A percentile compares a stretch with the other conserved stretches of the same genome.
Conservation (phyloP, 352 stramenopile genomes). For the Achlya hypogyna region DNA sequence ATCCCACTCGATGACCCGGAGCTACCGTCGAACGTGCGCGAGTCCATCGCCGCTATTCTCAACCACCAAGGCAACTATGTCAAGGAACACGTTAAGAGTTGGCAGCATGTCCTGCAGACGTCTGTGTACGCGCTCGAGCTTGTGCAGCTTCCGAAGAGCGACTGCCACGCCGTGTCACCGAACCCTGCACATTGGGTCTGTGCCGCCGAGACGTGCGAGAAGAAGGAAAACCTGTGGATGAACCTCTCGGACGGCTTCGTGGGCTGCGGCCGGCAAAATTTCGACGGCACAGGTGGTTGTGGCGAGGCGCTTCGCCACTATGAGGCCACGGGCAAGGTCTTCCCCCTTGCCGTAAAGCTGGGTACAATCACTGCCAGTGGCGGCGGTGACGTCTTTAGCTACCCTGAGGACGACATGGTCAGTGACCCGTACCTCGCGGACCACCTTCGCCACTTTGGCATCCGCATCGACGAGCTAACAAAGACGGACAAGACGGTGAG, state of each 20-base stretch:
- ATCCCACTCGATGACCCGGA: conserved; percentile 27
- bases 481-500: conserved; percentile 99
- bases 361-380: conserved; percentile 93
- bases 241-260: conserved; percentile 93
- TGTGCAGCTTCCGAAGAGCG: conserved; percentile 37
- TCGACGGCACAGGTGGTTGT: conserved; percentile 94
- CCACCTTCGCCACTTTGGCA: conserved; percentile 93
- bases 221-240: conserved; percentile 98
- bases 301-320: conserved; percentile 96
- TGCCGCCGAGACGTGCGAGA: conserved; percentile 89
- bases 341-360: conserved; percentile 96
- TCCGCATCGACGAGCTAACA: conserved; percentile 88
- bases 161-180: conserved; percentile 52
- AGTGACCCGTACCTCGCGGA: conserved; percentile 91
- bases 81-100: conserved; percentile 64
- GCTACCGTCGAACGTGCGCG: conserved; percentile 40
- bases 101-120: conserved; percentile 70
- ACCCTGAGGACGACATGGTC: conserved; percentile 97
- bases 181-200: conserved; percentile 74
- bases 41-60: conserved; percentile 52
- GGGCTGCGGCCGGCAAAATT: conserved; percentile 87
- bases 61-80: conserved; percentile 71
- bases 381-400: conserved; percentile 96
- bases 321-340: conserved; percentile 86
- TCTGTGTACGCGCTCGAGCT: conserved; percentile 74